phyloP scores from a whole-genome alignment of 768 basidiomycete species.

The Gelatoporia subvermispora region DNA sequence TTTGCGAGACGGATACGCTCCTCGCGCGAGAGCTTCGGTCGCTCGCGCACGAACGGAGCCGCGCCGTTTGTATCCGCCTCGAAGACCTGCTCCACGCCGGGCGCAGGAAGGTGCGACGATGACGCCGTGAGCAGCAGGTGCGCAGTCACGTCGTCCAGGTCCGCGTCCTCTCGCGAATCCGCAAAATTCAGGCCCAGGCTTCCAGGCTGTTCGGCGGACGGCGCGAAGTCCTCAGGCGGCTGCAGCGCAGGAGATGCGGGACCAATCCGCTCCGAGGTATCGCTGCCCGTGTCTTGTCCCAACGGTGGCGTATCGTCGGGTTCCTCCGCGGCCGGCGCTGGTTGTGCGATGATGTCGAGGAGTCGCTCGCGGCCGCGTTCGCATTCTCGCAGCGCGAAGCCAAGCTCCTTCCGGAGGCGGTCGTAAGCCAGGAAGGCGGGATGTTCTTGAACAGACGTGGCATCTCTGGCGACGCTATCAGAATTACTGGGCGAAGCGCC shows the following conservation, averaged over 20 bases:
- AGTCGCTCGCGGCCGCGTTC: slow-evolving; percentile 72
- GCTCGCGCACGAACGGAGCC: slow-evolving; percentile 44
- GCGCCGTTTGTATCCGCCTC: slow-evolving; percentile 53
- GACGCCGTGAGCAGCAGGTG: slow-evolving; percentile 52
- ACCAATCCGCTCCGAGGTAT: slow-evolving; percentile 49
- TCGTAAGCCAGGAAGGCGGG: slow-evolving; percentile 70
- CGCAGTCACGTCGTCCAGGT: slow-evolving; percentile 48
- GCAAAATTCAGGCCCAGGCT: slow-evolving; percentile 21
- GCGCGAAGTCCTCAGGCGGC: slow-evolving; percentile 18
- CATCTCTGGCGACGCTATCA: background rate
- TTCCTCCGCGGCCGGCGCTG: slow-evolving; percentile 22
- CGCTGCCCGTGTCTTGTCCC: slow-evolving; percentile 41
- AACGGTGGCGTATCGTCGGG: slow-evolving; percentile 48
- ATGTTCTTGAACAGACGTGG: slow-evolving; percentile 16
- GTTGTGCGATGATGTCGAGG: slow-evolving; percentile 43
- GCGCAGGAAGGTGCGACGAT: slow-evolving; percentile 52
- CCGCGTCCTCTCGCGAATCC: slow-evolving; percentile 8
- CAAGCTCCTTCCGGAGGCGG: slow-evolving; percentile 68
- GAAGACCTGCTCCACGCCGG: slow-evolving; percentile 79
- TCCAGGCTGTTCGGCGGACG: background rate
- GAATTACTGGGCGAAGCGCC: background rate
- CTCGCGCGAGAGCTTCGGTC: slow-evolving; percentile 64
- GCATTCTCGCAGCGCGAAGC: slow-evolving; percentile 74
- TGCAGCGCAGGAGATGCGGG: slow-evolving; percentile 24
- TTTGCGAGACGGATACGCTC: slow-evolving; percentile 65